Evolutionary conservation across 148 eudicot species (phyloP), one percentile per base, ranked within the genome.

Genomic region (Tetragonia tetragonoides): DNA sequence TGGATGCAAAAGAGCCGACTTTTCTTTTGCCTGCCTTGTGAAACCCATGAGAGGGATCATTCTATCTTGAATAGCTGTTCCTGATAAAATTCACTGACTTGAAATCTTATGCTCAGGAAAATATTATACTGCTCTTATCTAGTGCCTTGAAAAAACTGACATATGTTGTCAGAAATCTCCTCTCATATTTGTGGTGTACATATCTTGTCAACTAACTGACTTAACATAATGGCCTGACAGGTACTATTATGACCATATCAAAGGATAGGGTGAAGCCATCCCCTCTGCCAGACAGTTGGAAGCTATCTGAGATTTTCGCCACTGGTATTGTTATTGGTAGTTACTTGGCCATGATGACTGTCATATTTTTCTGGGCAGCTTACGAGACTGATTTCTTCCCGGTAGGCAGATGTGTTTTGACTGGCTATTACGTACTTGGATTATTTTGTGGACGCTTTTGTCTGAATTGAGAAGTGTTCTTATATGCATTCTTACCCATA

Each of bases 211-310:
- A 63, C 23, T 16, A 53, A 11, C 4, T 15, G 24, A 18, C 24
- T 18, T 75, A 57, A 40, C 63, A 67, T 23, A 64, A n/a, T 75
- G 79, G 21, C 66, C 10, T 81, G 65, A 76, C 84, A 95, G 99
- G 97, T 84, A 95, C 97, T 76, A 93, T 95, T 68, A 95, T 95
- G 98, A 95, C 99, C 49, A 95, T 95, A 86, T 95, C 99, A 56
- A 95, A 93, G 89, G 99, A 95, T 76, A 89, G 98, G 80, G 99
- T 95, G 81, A 95, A 93, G 72, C 99, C 99, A 64, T 95, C 99
- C 72, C 99, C 99, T 53, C 70, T 91, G 80, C 99, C 98, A 0
- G 99, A 95, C 80, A 95, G 98, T 93, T 95, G 98, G 98, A 93
- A 91, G 80, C 87, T 95, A 38, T 84, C 99, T 60, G 99, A 95